Base-by-base conservation (phyloP, 208 protist genomes). In the Acanthamoeba lenticulata region DNA sequence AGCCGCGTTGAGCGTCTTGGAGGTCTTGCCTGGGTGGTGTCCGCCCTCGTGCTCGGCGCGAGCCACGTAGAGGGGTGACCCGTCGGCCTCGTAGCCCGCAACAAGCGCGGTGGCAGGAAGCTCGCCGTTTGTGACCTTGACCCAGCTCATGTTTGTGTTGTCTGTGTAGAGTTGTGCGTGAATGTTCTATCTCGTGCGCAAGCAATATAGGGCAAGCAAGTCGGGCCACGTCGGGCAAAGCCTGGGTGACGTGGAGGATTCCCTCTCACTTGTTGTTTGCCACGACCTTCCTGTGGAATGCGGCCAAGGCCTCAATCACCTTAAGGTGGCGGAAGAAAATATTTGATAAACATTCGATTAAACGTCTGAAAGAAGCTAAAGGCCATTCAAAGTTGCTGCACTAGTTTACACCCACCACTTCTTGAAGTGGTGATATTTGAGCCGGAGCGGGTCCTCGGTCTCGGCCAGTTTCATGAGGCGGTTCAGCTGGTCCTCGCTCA, bases 11-110 rank as follows among this genome's bases (percentile, higher is more conserved):
- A 86, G 77, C 24, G 38, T 15, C 29, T 15, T n/a, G 15, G 77
- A 47, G 44, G 34, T 38, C 77, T 86, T 86, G 77, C 77, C 77
- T 0, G 77, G 77, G 77, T 86, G 77, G 38, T 60, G 44, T 0
- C 77, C 77, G 13, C 77, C 77, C 44, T 86, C 44, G 42, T 86
- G 77, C 45, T 86, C 44, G 77, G 77, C 17, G 17, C 77, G 36
- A 11, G 44, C 77, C 44, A 86, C 45, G 44, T 55, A 86, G 0
- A 86, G 38, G 42, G 77, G 36, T 15, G 38, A 29, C 3, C 77
- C 77, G 77, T 86, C 77, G 21, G 24, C 45, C 77, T 86, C 77
- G n/a, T 86, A 86, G 77, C 77, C 77, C 0, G 77, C 77, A 6
- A 86, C 77, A 4, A 86, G 44, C 44, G 77, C 77, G 77, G 45